These are phyloP conservation scores for Jatropha multifida DNA, from an alignment of 441 rosid species.

Conservation along the genomic window DNA sequence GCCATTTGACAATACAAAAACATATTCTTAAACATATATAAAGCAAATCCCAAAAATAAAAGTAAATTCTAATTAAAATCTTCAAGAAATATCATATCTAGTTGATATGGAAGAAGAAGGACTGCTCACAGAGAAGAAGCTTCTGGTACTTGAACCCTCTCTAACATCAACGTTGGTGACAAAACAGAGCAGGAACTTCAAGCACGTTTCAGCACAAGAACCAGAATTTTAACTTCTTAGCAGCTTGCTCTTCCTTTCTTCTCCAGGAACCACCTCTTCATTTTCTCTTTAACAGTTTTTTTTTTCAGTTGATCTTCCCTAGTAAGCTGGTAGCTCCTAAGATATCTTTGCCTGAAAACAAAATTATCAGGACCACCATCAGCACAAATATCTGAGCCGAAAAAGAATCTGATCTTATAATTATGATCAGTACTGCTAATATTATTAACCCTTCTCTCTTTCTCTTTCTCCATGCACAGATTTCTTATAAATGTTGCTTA, in stretches of 20 bases:
- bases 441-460: not conserved
- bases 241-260: not conserved
- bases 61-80: too few species aligned
- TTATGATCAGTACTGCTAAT: not conserved
- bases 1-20: too few species aligned
- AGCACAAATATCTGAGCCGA: not conserved
- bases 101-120: too few species aligned
- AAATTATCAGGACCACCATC: slow-evolving; percentile 10
- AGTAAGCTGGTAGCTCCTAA: slow-evolving; percentile 24
- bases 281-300: not conserved
- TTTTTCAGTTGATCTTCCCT: slow-evolving; percentile 8
- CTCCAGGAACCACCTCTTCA: slow-evolving; percentile 1
- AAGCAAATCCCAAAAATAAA: too few species aligned
- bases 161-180: not conserved
- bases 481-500: slow-evolving; percentile 16
- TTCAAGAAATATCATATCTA: too few species aligned
- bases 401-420: not conserved
- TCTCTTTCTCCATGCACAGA: not conserved
- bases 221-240: not conserved
- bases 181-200: slow-evolving; percentile 3
- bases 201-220: not conserved
- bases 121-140: not conserved
- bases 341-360: slow-evolving; percentile 19
- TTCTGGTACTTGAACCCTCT: not conserved
- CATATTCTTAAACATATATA: too few species aligned